phyloP scores from a whole-genome alignment of 495 filamentous ascomycete species.

The Penicillium coprophilum region DNA sequence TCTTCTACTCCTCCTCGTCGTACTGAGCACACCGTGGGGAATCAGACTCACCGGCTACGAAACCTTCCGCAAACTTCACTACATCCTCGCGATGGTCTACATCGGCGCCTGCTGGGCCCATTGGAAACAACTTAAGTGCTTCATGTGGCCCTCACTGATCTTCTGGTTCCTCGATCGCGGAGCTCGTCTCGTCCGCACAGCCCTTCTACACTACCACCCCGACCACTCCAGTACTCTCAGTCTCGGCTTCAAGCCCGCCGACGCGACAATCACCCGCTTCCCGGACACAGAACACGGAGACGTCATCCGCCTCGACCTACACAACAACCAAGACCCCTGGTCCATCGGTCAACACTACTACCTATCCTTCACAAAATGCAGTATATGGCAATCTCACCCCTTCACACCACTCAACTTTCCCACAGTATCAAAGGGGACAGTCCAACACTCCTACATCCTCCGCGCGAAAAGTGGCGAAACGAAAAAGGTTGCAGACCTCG shows the following conservation, averaged over 20 bases:
- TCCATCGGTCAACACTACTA: slow-evolving; percentile 65
- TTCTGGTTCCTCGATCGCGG: slow-evolving; percentile 57
- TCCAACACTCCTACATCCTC: slow-evolving; percentile 61
- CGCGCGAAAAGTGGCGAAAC: slow-evolving; percentile 62
- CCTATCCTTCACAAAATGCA: slow-evolving; percentile 57
- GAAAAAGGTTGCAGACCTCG: slow-evolving; percentile 47
- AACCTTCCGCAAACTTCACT: slow-evolving; percentile 63
- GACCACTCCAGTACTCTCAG: slow-evolving; percentile 35
- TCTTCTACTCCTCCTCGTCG: slow-evolving; percentile 55
- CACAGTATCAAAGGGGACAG: slow-evolving; percentile 25
- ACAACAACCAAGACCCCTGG: slow-evolving; percentile 56
- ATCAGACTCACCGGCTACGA: slow-evolving; percentile 66
- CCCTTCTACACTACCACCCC: slow-evolving; percentile 52
- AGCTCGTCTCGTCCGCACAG: slow-evolving; percentile 48
- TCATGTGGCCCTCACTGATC: slow-evolving; percentile 59
- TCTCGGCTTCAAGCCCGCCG: slow-evolving; percentile 41
- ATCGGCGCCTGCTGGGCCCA: slow-evolving; percentile 68
- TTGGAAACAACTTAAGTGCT: slow-evolving; percentile 61
- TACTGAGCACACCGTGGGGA: slow-evolving; percentile 52
- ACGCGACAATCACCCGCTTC: slow-evolving; percentile 50
- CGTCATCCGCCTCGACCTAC: slow-evolving; percentile 56
- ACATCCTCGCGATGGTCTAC: slow-evolving; percentile 63
- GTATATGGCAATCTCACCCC: slow-evolving; percentile 66
- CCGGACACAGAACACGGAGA: slow-evolving; percentile 50
- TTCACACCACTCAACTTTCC: slow-evolving; percentile 61